A percentile compares a stretch with the other conserved stretches of the same genome.
phyloP scores from a whole-genome alignment of 2,329 filamentous ascomycete species.

The Arthrinium puccinioides region DNA sequence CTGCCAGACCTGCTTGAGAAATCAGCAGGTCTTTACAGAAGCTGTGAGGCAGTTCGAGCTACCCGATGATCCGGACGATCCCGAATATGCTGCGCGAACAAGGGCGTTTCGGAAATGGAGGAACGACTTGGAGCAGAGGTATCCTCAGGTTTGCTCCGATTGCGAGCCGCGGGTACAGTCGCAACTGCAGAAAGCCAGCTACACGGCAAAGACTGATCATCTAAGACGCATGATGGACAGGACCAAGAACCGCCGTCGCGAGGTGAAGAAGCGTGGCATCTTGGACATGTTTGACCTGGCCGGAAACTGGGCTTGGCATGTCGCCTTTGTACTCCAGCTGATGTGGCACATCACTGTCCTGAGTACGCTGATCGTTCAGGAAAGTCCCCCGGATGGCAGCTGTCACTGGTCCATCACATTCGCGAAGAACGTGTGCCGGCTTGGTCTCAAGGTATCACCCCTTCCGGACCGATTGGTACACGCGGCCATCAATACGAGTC shows the following conservation, averaged over 20 bases:
- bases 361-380: slow-evolving; percentile 14
- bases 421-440: slow-evolving; percentile 10
- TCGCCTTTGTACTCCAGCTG: slow-evolving; percentile 26
- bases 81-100: slow-evolving; percentile 63
- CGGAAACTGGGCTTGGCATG: slow-evolving; percentile 40
- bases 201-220: slow-evolving; percentile 78
- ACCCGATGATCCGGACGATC: slow-evolving; percentile 54
- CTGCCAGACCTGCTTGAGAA: slow-evolving; percentile 77
- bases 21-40: slow-evolving; percentile 75
- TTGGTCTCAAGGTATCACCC: slow-evolving; percentile 28
- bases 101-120: slow-evolving; percentile 63
- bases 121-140: slow-evolving; percentile 67
- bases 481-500: slow-evolving; percentile 39
- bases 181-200: slow-evolving; percentile 63
- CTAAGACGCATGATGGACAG: slow-evolving; percentile 68
- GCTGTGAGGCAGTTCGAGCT: slow-evolving; percentile 76
- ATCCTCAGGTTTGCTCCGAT: slow-evolving; percentile 78
- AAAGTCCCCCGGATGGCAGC: slow-evolving; percentile 8
- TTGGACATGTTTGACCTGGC: slow-evolving; percentile 35
- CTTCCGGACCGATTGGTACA: slow-evolving; percentile 31
- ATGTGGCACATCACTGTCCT: slow-evolving; percentile 40
- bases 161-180: slow-evolving; percentile 71
- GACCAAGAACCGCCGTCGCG: slow-evolving; percentile 38
- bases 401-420: slow-evolving; percentile 2
- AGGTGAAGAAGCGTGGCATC: slow-evolving; percentile 28